These are phyloP conservation scores for Mycocentrospora acerina DNA, from an alignment of 2,329 filamentous ascomycete species.

Conservation along the genomic window DNA sequence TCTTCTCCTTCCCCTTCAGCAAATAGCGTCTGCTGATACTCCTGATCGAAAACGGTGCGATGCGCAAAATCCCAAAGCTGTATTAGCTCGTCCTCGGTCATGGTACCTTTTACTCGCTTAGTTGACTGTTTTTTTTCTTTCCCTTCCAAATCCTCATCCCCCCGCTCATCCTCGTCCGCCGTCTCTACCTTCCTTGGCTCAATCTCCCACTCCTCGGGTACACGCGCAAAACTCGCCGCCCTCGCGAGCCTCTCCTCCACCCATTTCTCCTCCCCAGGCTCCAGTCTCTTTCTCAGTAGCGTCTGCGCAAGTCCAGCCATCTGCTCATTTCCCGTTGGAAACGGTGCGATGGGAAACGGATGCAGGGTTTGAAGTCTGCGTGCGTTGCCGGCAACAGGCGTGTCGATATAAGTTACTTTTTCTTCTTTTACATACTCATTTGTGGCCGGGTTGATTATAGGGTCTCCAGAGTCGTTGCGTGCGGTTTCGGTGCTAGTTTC, in stretches of 20 bases:
- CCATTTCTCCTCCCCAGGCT: slow-evolving; percentile 32
- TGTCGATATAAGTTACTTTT: slow-evolving; percentile 9
- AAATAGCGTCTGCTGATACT: slow-evolving; percentile 10
- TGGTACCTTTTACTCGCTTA: slow-evolving; percentile 17
- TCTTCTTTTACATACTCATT: background rate
- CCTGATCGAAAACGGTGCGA: slow-evolving; percentile 19
- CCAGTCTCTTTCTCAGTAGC: slow-evolving; percentile 28
- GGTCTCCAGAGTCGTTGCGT: slow-evolving; percentile 17
- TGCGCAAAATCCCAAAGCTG: slow-evolving; percentile 24
- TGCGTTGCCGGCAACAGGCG: slow-evolving; percentile 7
- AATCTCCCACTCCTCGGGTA: slow-evolving; percentile 33
- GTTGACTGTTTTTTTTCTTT: slow-evolving; percentile 14
- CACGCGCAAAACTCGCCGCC: slow-evolving; percentile 31
- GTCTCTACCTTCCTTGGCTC: slow-evolving; percentile 17
- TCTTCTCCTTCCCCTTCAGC: slow-evolving; percentile 15
- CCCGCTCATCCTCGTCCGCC: slow-evolving; percentile 14
- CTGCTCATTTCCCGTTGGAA: slow-evolving; percentile 19
- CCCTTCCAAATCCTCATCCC: slow-evolving; percentile 8
- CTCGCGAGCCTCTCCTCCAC: slow-evolving; percentile 29
- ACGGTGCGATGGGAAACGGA: slow-evolving; percentile 28
- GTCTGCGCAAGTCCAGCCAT: slow-evolving; percentile 21
- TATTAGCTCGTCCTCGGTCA: slow-evolving; percentile 22
- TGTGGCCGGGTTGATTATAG: slow-evolving; percentile 3
- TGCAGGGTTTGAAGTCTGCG: slow-evolving; percentile 19
- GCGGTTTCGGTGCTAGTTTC: slow-evolving; percentile 5